Percentiles rank a stretch among this genome's conserved stretches.
phyloP scores from a whole-genome alignment of 306 rosid genomes.

The Vigna reflexopilosa region DNA sequence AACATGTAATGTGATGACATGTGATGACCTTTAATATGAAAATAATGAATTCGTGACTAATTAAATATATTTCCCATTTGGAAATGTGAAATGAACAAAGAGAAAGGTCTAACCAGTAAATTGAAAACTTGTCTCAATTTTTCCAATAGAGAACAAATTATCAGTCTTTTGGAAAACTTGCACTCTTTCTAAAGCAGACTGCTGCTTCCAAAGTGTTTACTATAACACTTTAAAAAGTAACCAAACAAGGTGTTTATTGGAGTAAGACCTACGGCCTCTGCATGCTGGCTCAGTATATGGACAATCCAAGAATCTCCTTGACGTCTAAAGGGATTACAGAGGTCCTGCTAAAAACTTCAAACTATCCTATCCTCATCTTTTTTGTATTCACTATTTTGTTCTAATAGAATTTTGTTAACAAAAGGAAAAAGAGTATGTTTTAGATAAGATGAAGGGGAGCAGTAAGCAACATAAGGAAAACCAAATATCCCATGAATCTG shows the following conservation, averaged over 20 bases:
- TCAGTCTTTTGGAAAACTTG: conserved; percentile 28
- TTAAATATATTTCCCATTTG: background rate
- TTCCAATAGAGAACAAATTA: conserved; percentile 1
- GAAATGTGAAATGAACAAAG: conserved; percentile 16
- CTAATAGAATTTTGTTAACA: background rate
- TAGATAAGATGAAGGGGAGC: conserved; percentile 30
- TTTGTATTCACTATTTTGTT: conserved; percentile 2
- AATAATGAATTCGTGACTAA: background rate
- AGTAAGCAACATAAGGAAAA: conserved; percentile 1
- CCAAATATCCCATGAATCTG: conserved; percentile 29
- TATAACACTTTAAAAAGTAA: conserved; percentile 1
- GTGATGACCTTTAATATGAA: conserved; percentile 6
- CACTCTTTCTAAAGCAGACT: conserved; percentile 23
- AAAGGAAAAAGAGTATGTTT: background rate
- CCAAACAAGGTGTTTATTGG: conserved; percentile 8
- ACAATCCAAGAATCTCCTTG: conserved; percentile 21
- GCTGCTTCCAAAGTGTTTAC: background rate
- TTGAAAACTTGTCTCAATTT: conserved; percentile 3
- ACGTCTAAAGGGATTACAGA: conserved; percentile 6
- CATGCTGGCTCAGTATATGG: background rate
- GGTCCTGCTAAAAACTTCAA: background rate
- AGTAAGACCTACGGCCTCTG: background rate
- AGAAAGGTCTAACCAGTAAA: background rate
- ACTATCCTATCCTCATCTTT: background rate
- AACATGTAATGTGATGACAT: conserved; percentile 6